Evolutionary conservation across 78 protist genomes (phyloP).

Genomic region (Bodo saltans): DNA sequence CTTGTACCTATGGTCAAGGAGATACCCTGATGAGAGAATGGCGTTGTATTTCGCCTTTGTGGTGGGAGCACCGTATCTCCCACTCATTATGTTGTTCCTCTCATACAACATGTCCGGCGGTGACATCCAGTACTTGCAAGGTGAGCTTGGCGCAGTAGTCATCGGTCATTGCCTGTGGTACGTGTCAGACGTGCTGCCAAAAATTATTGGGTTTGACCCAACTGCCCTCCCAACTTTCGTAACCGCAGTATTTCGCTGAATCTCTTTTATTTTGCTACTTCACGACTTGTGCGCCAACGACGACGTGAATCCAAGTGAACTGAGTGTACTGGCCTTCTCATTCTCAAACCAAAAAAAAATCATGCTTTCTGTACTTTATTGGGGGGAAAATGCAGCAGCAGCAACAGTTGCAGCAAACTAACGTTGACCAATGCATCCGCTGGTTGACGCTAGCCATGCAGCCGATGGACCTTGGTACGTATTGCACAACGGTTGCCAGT

Average conservation of each 20-base stretch:
- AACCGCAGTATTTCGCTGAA: neutral
- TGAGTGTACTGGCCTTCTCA: no score
- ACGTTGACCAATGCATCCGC: no score
- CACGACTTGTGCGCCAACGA: no score
- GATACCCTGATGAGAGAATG: slow-evolving; percentile 31
- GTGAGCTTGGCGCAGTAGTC: neutral
- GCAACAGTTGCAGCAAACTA: no score
- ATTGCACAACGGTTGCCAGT: no score
- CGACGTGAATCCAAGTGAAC: no score
- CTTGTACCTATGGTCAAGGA: slow-evolving; percentile 31
- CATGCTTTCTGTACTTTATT: no score
- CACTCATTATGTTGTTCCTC: slow-evolving; percentile 26
- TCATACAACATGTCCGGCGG: neutral
- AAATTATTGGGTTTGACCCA: neutral
- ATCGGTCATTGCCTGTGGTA: neutral
- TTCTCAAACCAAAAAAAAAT: no score
- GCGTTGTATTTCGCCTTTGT: slow-evolving; percentile 25
- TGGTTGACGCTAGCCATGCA: no score
- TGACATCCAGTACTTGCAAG: neutral
- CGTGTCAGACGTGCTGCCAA: neutral
- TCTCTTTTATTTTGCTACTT: no score
- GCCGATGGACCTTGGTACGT: no score
- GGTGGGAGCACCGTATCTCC: slow-evolving; percentile 23
- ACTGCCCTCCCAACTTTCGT: neutral
- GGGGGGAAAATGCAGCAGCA: no score